Evolutionary conservation across 495 filamentous ascomycete species (phyloP), one percentile per base, ranked within the genome.

Genomic region (Beverwykella pulmonaria): DNA sequence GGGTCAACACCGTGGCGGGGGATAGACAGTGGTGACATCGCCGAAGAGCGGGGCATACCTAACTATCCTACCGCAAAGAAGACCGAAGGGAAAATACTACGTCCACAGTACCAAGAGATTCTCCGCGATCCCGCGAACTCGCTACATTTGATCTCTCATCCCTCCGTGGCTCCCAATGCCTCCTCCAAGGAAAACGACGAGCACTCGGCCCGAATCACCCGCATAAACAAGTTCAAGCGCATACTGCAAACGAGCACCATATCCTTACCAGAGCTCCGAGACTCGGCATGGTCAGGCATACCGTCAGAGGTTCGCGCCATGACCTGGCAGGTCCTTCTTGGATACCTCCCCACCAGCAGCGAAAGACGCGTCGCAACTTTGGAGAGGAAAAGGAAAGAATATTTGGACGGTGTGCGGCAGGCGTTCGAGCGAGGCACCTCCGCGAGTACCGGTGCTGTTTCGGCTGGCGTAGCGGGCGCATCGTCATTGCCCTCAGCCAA

Each of bases 161-260:
- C 92, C 1, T 79, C 90, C 1, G 81, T 89, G 20, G 87, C 92
- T 6, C 77, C 84, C 34, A 88, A 89, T 76, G 92, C 93, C 0
- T 82, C 87, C 0, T 82, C 87, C 0, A 97, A 94, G 76, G 92
- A 97, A 70, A 83, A 87, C 39, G 95, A 97, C 69, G 88, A 87
- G 17, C 88, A 97, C 73, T 90, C 90, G 41, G 88, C 93, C 50
- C 87, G 92, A 54, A 95, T 97, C 63, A 89, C 90, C 1, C 88
- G 93, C 61, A 98, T 98, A 75, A 98, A 98, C 77, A 98, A 98
- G 74, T 98, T 98, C 82, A 98, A 98, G 74, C 87, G 88, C 62
- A 90, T 98, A 25, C 80, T 98, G 15, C 94, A 98, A 79, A 86
- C 93, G 19, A 94, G 88, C 61, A 90, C 91, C 1, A 93, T 98